Percentiles rank a stretch among this genome's conserved stretches.
Conservation (phyloP, 495 filamentous ascomycete genomes). For the Penicillium nucicola region DNA sequence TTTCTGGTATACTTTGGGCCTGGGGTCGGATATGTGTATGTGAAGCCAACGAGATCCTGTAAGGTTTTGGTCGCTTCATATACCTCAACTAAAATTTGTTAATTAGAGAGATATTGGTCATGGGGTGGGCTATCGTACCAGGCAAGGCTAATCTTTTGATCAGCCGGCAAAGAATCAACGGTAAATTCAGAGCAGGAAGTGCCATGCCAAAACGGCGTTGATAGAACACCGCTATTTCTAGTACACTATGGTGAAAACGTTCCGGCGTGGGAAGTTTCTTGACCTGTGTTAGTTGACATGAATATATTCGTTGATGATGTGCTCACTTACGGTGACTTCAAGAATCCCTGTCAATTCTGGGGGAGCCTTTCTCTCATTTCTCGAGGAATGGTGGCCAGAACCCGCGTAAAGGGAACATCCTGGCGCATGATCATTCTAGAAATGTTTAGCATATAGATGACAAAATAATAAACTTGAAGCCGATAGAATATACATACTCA, state of each 20-base stretch:
- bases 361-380: conserved; percentile 65
- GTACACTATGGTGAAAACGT: conserved; percentile 60
- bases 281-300: conserved; percentile 1
- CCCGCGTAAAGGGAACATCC: conserved; percentile 45
- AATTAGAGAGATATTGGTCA: not conserved
- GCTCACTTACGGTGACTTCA: conserved; percentile 47
- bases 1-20: conserved; percentile 18
- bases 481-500: conserved; percentile 32
- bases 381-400: conserved; percentile 51
- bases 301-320: not conserved
- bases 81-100: conserved; percentile 56
- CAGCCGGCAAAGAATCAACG: conserved; percentile 63
- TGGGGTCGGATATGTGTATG: conserved; percentile 52
- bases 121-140: conserved; percentile 43
- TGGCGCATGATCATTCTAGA: conserved; percentile 37
- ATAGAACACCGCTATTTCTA: conserved; percentile 60
- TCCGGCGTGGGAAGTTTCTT: conserved; percentile 46
- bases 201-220: conserved; percentile 62
- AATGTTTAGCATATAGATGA: conserved; percentile 9
- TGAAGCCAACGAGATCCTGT: conserved; percentile 50
- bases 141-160: conserved; percentile 75
- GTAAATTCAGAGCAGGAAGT: conserved; percentile 69
- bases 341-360: conserved; percentile 55
- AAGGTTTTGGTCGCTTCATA: conserved; percentile 61
- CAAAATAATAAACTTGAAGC: not conserved